A percentile compares a stretch with the other conserved stretches of the same genome.
Evolutionary conservation across 1,284 basidiomycete species (phyloP).

Genomic region (Uromyces viciae-fabae): DNA sequence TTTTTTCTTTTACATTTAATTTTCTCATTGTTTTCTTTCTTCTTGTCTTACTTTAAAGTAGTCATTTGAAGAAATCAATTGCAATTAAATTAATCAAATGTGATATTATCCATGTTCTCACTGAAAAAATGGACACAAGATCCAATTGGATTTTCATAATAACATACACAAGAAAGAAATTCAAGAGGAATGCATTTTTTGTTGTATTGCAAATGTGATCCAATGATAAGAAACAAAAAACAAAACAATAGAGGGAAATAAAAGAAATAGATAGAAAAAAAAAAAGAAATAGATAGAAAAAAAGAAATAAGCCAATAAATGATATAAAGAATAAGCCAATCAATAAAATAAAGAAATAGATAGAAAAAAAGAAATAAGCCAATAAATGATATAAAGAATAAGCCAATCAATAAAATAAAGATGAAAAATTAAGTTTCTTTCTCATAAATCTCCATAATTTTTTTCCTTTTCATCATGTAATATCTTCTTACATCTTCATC

Average conservation of each 20-base stretch:
- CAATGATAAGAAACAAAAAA: conserved; percentile 5
- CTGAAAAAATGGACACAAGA: no score
- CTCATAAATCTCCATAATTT: not conserved
- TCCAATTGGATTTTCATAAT: no score
- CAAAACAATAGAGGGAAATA: not conserved
- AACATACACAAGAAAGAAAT: no score
- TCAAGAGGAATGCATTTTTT: no score
- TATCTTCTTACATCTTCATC: not conserved
- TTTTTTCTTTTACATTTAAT: no score
- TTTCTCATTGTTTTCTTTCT: no score
- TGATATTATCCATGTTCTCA: no score
- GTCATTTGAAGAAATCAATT: no score
- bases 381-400: not conserved
- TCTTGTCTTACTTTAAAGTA: no score
- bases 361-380: not conserved
- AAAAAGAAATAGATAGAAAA: not conserved
- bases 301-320: not conserved
- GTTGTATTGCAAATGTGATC: no score
- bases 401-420: not conserved
- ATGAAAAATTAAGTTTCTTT: not conserved
- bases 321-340: not conserved
- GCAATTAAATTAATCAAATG: no score
- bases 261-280: not conserved
- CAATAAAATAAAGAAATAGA: not conserved
- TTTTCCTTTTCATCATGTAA: not conserved